A percentile compares a stretch with the other conserved stretches of the same genome.
These are phyloP conservation scores for Pseudomonodictys pantanalensis DNA, from an alignment of 495 filamentous ascomycete genomes.

Conservation along the genomic window DNA sequence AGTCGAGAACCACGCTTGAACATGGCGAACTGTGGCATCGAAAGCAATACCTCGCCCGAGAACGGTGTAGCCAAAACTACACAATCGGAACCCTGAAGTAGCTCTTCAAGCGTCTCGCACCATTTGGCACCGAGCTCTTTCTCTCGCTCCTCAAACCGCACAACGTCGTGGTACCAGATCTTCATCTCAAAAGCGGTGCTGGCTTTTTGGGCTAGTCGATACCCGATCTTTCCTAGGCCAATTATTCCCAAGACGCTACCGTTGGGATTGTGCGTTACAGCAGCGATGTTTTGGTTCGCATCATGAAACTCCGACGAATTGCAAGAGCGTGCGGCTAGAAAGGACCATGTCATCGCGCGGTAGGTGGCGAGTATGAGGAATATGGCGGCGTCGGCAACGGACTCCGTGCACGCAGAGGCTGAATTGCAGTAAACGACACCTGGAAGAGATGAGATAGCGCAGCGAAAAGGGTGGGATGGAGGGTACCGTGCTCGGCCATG, in stretches of 20 bases:
- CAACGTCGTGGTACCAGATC: slow-evolving; percentile 64
- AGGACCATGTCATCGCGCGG: slow-evolving; percentile 61
- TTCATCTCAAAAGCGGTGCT: slow-evolving; percentile 62
- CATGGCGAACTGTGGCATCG: slow-evolving; percentile 47
- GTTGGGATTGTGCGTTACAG: slow-evolving; percentile 57
- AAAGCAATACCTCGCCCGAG: slow-evolving; percentile 57
- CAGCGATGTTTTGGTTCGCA: slow-evolving; percentile 57
- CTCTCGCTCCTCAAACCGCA: slow-evolving; percentile 17
- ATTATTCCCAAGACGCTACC: slow-evolving; percentile 58
- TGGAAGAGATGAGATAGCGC: slow-evolving; percentile 29
- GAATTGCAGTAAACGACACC: slow-evolving; percentile 72
- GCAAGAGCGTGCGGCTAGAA: slow-evolving; percentile 49
- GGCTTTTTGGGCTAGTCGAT: slow-evolving; percentile 62
- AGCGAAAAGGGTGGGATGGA: background rate
- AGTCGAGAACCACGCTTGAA: slow-evolving; percentile 60
- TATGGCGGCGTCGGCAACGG: slow-evolving; percentile 63
- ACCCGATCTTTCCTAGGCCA: slow-evolving; percentile 68
- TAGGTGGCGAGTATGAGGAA: slow-evolving; percentile 64
- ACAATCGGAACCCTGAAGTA: slow-evolving; percentile 60
- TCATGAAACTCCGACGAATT: slow-evolving; percentile 47
- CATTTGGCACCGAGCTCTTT: slow-evolving; percentile 46
- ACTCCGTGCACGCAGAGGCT: slow-evolving; percentile 64
- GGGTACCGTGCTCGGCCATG: slow-evolving; percentile 63
- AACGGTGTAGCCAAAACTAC: slow-evolving; percentile 67
- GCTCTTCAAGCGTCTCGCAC: slow-evolving; percentile 49